Evolutionary conservation across 768 basidiomycete genomes (phyloP), one percentile per base, ranked within the genome.

Genomic region (Phylloporus sp.): DNA sequence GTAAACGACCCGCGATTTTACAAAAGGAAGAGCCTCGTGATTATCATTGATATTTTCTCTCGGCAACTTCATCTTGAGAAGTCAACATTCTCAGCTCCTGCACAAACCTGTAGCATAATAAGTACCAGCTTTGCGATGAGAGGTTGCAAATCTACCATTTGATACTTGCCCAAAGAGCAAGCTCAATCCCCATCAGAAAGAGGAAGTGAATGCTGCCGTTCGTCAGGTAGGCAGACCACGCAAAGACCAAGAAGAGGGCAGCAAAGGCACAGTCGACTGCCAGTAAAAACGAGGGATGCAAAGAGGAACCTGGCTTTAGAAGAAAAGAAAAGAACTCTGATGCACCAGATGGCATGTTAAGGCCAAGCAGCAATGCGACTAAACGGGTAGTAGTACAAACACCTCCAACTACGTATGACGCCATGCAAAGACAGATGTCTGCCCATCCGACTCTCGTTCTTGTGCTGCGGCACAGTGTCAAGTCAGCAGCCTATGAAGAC

Each of bases 91-190:
- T 73, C 12, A 88, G 67, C 60, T 89, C 87, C 57, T 77, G 70
- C n/a, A 85, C 76, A 60, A 85, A 83, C 84, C 85, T 88, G 63
- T 61, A 51, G 54, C 59, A 59, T 36, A 27, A 45, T 57, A 41
- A 61, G 50, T 34, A 50, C 43, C 12, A 26, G 11, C 8, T 20
- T 48, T 28, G 13, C 53, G 23, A 49, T 32, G 22, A 41, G 39
- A 47, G 41, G 34, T 36, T 9, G 45, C 36, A 36, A 15, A 67
- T 77, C 51, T 66, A 88, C 91, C 89, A 92, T 70, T 91, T 91
- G 1, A 91, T 76, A 57, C 84, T 89, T 27, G 73, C 84, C 89
- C 88, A 92, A 27, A 93, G 71, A 27, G 75, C 78, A 13, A 84
- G 61, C 60, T 84, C 82, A 52, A 93, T 84, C 2, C 63, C 71